phyloP scores from a whole-genome alignment of 106 monocot genomes.

The Cymbidium sinense region DNA sequence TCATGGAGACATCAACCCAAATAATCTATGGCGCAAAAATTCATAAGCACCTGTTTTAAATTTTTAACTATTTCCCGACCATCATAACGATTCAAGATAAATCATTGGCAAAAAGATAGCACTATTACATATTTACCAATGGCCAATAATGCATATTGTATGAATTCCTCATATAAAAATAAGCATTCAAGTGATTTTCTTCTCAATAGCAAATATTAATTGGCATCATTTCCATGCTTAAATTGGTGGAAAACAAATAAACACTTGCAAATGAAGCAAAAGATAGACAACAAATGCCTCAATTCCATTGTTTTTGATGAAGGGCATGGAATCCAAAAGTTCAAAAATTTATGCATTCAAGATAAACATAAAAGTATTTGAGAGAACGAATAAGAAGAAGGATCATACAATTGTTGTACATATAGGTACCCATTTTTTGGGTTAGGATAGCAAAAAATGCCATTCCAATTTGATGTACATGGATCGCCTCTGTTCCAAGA shows the following conservation, averaged over 20 bases:
- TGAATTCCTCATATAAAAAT: too few species aligned
- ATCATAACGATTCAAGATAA: too few species aligned
- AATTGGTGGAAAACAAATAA: neutral
- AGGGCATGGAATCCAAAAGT: neutral
- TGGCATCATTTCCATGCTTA: too few species aligned
- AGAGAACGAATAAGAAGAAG: neutral
- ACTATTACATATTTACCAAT: too few species aligned
- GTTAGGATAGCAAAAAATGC: constrained; percentile 25
- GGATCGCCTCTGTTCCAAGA: constrained; percentile 60
- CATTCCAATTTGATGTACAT: constrained; percentile 53
- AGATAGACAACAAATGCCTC: neutral
- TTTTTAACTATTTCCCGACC: too few species aligned
- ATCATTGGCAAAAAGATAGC: too few species aligned
- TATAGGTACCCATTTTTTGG: constrained; percentile 38
- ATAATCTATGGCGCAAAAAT: too few species aligned
- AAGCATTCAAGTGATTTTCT: too few species aligned
- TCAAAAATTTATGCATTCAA: neutral
- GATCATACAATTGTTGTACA: constrained; percentile 49
- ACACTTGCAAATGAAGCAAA: neutral
- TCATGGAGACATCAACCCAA: too few species aligned
- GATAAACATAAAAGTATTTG: neutral
- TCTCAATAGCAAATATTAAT: too few species aligned
- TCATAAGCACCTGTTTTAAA: too few species aligned
- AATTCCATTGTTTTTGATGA: neutral
- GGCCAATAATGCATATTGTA: too few species aligned